phyloP scores from a whole-genome alignment of 1,284 basidiomycete species.

The Hemileia vastatrix region DNA sequence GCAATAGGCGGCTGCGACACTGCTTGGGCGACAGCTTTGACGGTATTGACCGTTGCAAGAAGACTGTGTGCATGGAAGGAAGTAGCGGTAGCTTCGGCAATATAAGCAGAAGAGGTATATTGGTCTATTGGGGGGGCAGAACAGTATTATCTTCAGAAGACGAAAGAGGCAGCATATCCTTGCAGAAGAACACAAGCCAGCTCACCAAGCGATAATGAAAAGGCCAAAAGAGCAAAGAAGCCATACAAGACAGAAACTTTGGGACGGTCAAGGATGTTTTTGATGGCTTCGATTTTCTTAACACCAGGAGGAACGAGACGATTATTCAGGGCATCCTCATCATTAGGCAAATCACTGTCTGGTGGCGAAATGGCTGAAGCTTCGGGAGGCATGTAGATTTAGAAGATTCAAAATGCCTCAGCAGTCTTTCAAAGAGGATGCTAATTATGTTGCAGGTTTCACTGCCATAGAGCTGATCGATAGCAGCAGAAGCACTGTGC shows the following conservation, averaged over 20 bases:
- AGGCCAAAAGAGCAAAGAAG: conserved; percentile 40
- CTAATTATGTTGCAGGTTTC: too few relatives aligned
- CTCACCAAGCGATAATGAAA: conserved; percentile 41
- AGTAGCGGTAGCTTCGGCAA: conserved; percentile 37
- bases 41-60: conserved; percentile 38
- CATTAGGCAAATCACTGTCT: too few relatives aligned
- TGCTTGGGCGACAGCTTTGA: conserved; percentile 41
- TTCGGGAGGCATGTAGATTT: too few relatives aligned
- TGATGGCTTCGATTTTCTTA: neutral
- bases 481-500: too few relatives aligned
- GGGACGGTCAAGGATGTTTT: neutral
- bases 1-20: conserved; percentile 45
- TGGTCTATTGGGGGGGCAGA: conserved; percentile 29
- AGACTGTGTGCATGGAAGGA: conserved; percentile 39
- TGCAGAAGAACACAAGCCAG: neutral
- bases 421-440: too few relatives aligned
- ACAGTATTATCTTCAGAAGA: neutral
- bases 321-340: too few relatives aligned
- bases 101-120: conserved; percentile 33
- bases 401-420: too few relatives aligned
- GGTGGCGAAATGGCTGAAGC: too few relatives aligned
- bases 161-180: neutral
- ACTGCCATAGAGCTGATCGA: too few relatives aligned
- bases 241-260: conserved; percentile 32
- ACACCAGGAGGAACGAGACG: neutral